Evolutionary conservation across 208 protist species (phyloP).

Genomic region (Leishmania arabica): DNA sequence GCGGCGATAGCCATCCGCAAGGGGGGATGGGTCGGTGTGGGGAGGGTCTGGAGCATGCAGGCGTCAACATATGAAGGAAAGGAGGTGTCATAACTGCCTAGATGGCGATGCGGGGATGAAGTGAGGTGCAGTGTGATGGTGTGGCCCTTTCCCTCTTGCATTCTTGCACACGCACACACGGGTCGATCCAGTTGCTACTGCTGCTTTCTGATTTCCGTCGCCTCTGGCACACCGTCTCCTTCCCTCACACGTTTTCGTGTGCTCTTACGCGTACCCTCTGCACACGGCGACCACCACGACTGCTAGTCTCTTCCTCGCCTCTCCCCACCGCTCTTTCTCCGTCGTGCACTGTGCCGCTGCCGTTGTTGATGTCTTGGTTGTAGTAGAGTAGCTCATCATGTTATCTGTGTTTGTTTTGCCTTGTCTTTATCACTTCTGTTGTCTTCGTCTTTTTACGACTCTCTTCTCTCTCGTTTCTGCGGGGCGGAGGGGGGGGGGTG

Average conservation of each 20-base stretch:
- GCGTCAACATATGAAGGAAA: not conserved
- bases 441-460: not conserved
- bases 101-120: not conserved
- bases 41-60: not conserved
- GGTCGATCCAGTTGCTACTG: not conserved
- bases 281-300: too few species aligned
- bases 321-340: not conserved
- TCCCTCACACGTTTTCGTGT: not conserved
- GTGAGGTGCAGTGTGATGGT: not conserved
- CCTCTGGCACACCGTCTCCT: not conserved
- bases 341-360: not conserved
- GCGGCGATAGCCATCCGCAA: not conserved
- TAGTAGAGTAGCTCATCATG: not conserved
- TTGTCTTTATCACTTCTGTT: not conserved
- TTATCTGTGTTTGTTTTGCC: not conserved
- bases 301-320: too few species aligned
- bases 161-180: not conserved
- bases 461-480: too few species aligned
- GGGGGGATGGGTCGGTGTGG: not conserved
- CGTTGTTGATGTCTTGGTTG: not conserved
- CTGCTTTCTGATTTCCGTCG: not conserved
- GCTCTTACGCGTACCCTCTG: not conserved
- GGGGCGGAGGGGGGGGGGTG: too few species aligned
- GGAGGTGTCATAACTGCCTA: not conserved
- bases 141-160: not conserved